Percentiles rank a stretch among this genome's conserved stretches.
These are phyloP conservation scores for Scedosporium apiospermum DNA, from an alignment of 2,329 filamentous ascomycete genomes.

Conservation along the genomic window DNA sequence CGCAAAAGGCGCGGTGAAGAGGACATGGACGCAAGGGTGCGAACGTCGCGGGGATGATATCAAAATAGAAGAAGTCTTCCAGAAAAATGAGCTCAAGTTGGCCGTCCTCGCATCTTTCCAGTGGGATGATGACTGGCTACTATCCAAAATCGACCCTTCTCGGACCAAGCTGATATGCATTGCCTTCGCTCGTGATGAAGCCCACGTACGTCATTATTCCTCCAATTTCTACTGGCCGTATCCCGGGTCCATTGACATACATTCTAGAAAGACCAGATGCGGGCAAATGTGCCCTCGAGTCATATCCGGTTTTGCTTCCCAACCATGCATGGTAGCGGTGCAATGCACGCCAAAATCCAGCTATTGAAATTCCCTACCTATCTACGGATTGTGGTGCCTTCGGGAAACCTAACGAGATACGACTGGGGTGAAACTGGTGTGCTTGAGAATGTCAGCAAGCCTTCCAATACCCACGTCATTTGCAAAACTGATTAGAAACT, in stretches of 20 bases:
- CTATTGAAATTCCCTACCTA: conserved; percentile 68
- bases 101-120: conserved; percentile 82
- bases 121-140: conserved; percentile 73
- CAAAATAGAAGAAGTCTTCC: conserved; percentile 77
- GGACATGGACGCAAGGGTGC: conserved; percentile 64
- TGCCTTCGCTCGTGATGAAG: conserved; percentile 42
- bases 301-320: conserved; percentile 70
- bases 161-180: conserved; percentile 55
- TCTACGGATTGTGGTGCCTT: conserved; percentile 74
- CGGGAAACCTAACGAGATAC: conserved; percentile 73
- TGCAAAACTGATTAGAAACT: conserved; percentile 8
- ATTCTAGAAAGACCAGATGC: conserved; percentile 37
- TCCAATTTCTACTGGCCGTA: background rate
- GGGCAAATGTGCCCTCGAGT: conserved; percentile 37
- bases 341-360: conserved; percentile 94
- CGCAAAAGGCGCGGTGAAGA: conserved; percentile 60
- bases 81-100: conserved; percentile 60
- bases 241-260: background rate
- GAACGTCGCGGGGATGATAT: conserved; percentile 61
- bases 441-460: conserved; percentile 66
- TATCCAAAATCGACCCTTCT: conserved; percentile 56
- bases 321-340: conserved; percentile 61
- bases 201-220: conserved; percentile 32
- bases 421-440: conserved; percentile 83
- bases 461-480: background rate